phyloP scores from a whole-genome alignment of 2,329 filamentous ascomycete species.

The Aspergillus pseudoviridinutans region DNA sequence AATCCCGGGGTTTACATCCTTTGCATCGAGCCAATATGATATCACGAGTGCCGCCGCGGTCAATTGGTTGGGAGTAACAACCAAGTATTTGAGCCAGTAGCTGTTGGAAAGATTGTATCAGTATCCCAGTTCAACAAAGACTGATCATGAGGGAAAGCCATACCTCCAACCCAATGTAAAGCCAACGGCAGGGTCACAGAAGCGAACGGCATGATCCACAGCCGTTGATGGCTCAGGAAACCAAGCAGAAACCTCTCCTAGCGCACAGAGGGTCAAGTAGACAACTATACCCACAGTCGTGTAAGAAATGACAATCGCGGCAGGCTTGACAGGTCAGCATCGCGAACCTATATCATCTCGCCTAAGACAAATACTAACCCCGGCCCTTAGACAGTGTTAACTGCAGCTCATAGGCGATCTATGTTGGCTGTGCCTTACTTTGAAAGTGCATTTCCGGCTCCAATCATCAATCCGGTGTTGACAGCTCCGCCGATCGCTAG shows the following conservation, averaged over 20 bases:
- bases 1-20: conserved; percentile 68
- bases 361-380: conserved; percentile 16
- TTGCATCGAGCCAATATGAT: conserved; percentile 65
- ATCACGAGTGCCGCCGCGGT: conserved; percentile 74
- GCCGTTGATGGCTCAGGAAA: conserved; percentile 71
- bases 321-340: conserved; percentile 22
- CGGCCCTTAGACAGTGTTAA: conserved; percentile 19
- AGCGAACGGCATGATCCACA: conserved; percentile 71
- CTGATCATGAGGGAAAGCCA: not conserved
- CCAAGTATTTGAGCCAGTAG: conserved; percentile 71
- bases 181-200: conserved; percentile 74
- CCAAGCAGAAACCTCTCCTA: conserved; percentile 80
- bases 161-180: conserved; percentile 72
- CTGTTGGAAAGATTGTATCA: conserved; percentile 19
- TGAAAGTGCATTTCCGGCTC: conserved; percentile 24
- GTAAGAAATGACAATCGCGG: conserved; percentile 35
- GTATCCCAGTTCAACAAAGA: not conserved
- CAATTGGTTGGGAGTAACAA: conserved; percentile 78
- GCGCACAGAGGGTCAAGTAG: conserved; percentile 70
- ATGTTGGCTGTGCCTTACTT: conserved; percentile 16
- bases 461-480: conserved; percentile 30
- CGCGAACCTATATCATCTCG: not conserved
- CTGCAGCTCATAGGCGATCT: not conserved
- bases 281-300: conserved; percentile 50
- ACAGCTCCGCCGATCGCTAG: conserved; percentile 29